Percentiles rank a stretch among this genome's conserved stretches.
These are phyloP conservation scores for Penicillium goetzii DNA, from an alignment of 495 filamentous ascomycete genomes.

Conservation along the genomic window DNA sequence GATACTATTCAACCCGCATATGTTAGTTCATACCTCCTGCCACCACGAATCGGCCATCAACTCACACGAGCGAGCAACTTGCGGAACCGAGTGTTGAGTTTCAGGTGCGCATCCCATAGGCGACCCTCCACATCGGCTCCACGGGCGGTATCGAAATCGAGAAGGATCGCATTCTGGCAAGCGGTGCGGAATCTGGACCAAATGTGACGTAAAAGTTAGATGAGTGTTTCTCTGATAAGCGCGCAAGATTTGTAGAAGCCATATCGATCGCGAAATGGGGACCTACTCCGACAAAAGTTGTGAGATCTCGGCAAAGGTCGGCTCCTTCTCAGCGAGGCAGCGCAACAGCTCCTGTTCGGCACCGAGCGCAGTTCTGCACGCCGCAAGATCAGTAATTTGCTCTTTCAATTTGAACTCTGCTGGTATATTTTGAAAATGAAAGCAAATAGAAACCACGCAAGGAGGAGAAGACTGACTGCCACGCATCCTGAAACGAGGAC, in stretches of 20 bases:
- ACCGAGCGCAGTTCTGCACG: conserved; percentile 46
- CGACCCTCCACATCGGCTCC: conserved; percentile 63
- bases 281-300: conserved; percentile 63
- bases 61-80: conserved; percentile 59
- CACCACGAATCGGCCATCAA: conserved; percentile 17
- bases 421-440: background rate
- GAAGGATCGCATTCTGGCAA: conserved; percentile 72
- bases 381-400: background rate
- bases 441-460: too few species aligned
- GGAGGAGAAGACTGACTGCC: conserved; percentile 49
- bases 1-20: conserved; percentile 44
- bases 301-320: conserved; percentile 60
- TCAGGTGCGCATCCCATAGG: conserved; percentile 79
- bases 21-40: conserved; percentile 22
- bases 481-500: conserved; percentile 51
- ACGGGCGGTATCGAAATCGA: conserved; percentile 71
- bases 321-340: conserved; percentile 55
- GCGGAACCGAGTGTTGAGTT: conserved; percentile 76
- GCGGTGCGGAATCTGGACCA: conserved; percentile 64
- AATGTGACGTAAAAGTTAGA: conserved; percentile 24
- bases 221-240: conserved; percentile 10
- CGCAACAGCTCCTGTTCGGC: conserved; percentile 54
- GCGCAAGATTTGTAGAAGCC: conserved; percentile 18
- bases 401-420: background rate
- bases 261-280: background rate